Percentiles rank a stretch among this genome's conserved stretches.
Evolutionary conservation across 2,329 filamentous ascomycete species (phyloP).

Genomic region (Rhinocladiella mackenziei): DNA sequence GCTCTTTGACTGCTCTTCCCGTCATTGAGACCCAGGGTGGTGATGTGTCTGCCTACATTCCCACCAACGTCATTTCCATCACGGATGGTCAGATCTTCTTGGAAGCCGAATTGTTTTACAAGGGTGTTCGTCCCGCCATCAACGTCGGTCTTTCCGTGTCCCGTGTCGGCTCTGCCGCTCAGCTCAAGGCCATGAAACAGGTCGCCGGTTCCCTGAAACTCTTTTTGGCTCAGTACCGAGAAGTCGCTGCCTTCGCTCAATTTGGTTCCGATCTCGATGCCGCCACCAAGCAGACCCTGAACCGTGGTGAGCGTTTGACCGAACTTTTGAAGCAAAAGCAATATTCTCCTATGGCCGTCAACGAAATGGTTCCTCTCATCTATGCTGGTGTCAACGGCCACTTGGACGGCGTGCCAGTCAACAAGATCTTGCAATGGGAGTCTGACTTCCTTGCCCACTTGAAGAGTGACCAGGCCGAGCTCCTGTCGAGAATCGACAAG

Average conservation of each 20-base stretch:
- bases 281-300: slow-evolving; percentile 96
- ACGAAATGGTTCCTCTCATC: slow-evolving; percentile 99
- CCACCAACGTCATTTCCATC: slow-evolving; percentile 99
- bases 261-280: slow-evolving; percentile 99
- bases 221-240: slow-evolving; percentile 99
- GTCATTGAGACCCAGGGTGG: slow-evolving; percentile 99
- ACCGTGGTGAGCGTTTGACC: slow-evolving; percentile 96
- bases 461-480: slow-evolving; percentile 80
- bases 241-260: slow-evolving; percentile 98
- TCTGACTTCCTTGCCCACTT: slow-evolving; percentile 88
- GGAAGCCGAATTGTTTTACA: slow-evolving; percentile 99
- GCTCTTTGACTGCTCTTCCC: slow-evolving; percentile 94
- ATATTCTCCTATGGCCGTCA: slow-evolving; percentile 96
- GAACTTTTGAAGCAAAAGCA: slow-evolving; percentile 99
- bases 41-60: slow-evolving; percentile 99
- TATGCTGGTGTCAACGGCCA: slow-evolving; percentile 98
- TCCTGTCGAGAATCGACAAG: slow-evolving; percentile 85
- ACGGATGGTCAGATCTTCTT: slow-evolving; percentile 99
- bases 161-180: slow-evolving; percentile 98
- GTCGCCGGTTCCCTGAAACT: slow-evolving; percentile 99
- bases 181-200: slow-evolving; percentile 99
- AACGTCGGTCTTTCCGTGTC: slow-evolving; percentile 99
- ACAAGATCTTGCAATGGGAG: slow-evolving; percentile 92
- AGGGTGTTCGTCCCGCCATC: slow-evolving; percentile 99
- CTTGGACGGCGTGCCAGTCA: slow-evolving; percentile 83